Evolutionary conservation across 2,329 filamentous ascomycete species (phyloP).

Genomic region (Bertia moriformis): DNA sequence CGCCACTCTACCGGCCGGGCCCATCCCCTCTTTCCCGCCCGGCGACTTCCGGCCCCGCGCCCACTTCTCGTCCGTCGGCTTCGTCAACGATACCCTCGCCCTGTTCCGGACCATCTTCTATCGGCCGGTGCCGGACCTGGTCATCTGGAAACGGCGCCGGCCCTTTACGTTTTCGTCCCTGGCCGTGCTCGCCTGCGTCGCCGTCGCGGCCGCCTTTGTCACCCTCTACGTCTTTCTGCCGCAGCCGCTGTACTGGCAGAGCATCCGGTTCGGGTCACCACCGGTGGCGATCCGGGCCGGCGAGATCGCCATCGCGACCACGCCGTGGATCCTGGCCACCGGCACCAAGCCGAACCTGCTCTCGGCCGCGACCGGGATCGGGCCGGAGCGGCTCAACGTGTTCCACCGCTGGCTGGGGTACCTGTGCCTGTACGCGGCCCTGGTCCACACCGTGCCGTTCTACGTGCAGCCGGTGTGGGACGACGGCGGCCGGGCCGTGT

Average conservation of each 20-base stretch:
- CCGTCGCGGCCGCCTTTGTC: slow-evolving; percentile 57
- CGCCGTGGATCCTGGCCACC: slow-evolving; percentile 81
- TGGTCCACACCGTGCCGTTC: slow-evolving; percentile 78
- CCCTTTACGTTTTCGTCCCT: slow-evolving; percentile 70
- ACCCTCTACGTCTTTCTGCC: slow-evolving; percentile 73
- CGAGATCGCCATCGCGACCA: slow-evolving; percentile 82
- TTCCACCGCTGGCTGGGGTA: slow-evolving; percentile 87
- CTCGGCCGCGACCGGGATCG: slow-evolving; percentile 72
- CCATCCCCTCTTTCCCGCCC: slow-evolving; percentile 70
- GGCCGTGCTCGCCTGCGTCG: slow-evolving; percentile 53
- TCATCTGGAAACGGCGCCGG: slow-evolving; percentile 47
- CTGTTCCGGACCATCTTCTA: slow-evolving; percentile 81
- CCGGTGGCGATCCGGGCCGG: slow-evolving; percentile 75
- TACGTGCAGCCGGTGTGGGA: slow-evolving; percentile 81
- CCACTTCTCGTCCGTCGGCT: slow-evolving; percentile 60
- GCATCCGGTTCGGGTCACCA: slow-evolving; percentile 74
- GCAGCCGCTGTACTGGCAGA: slow-evolving; percentile 78
- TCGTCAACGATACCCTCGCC: slow-evolving; percentile 68
- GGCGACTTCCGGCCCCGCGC: slow-evolving; percentile 49
- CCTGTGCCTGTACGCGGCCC: slow-evolving; percentile 65
- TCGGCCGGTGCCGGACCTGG: slow-evolving; percentile 64
- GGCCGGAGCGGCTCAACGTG: slow-evolving; percentile 82
- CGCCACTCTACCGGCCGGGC: slow-evolving; percentile 36
- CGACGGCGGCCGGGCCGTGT: slow-evolving; percentile 57
- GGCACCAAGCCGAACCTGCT: slow-evolving; percentile 86